Conservation (phyloP, 179 eudicot genomes). For the Beta lomatogona region DNA sequence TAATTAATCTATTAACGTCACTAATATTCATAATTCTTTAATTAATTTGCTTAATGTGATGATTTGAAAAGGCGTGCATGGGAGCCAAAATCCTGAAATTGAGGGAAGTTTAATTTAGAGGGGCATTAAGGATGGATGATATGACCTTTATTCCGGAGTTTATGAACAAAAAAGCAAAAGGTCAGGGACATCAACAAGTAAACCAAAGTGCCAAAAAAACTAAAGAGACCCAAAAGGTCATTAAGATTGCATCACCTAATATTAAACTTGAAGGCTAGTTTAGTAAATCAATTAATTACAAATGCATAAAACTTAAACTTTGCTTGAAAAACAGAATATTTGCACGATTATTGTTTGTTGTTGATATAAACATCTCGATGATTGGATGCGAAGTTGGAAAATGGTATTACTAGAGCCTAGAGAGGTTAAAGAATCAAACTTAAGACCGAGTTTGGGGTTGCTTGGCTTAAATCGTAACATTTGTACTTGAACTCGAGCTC, state of each 20-base stretch:
- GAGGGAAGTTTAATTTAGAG: conserved; percentile 21
- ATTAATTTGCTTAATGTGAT: not conserved
- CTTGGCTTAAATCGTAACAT: too few species aligned
- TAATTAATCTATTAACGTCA: not conserved
- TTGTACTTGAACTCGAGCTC: too few species aligned
- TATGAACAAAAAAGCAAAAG: conserved; percentile 26
- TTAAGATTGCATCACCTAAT: conserved; percentile 17
- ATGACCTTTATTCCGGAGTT: conserved; percentile 32
- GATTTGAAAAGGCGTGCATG: conserved; percentile 15
- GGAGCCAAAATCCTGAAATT: conserved; percentile 42
- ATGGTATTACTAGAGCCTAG: too few species aligned
- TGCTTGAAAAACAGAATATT: not conserved
- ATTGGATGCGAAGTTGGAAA: too few species aligned
- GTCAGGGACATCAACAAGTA: not conserved
- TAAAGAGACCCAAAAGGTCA: not conserved
- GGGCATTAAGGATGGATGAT: conserved; percentile 21
- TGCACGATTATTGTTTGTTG: not conserved
- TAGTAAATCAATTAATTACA: not conserved
- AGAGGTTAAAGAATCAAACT: too few species aligned
- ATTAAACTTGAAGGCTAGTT: not conserved
- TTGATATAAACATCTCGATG: not conserved
- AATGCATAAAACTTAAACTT: not conserved
- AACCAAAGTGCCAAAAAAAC: not conserved
- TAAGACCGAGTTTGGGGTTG: too few species aligned
- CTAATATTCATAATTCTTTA: not conserved